Base-by-base conservation (phyloP, 148 eudicot genomes). In the Fagopyrum homotropicum region DNA sequence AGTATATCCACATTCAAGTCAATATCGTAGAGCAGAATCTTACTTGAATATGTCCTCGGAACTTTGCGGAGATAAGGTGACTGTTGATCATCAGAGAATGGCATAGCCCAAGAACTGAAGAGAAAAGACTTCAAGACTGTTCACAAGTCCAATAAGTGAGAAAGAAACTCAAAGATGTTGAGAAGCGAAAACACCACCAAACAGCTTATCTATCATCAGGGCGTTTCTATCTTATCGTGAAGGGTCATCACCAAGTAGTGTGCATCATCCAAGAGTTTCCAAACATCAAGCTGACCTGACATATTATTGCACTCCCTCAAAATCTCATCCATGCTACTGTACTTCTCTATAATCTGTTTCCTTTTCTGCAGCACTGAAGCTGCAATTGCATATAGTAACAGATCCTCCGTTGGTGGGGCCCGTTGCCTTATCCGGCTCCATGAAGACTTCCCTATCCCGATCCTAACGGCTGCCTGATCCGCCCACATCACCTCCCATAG, bases 401-500 rank as follows among this genome's bases (percentile, higher is more conserved):
- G 86, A 82, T 95, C 93, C 14, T 95, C 98, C 0, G 97, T 95
- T 3, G 98, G 98, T 1, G 98, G 98, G 74, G 93, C 96, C 7
- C 96, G 87, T 73, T 83, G 93, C 84, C 98, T 89, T 78, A 90
- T 89, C 84, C 88, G 77, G 73, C 92, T 88, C 98, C 97, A 92
- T 0, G 97, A 89, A 7, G 97, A 89, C 76, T 90, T 95, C 48
- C 93, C 91, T 0, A 95, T 76, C 64, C 97, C 96, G 10, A 93
- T 92, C 79, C 98, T 85, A 45, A 90, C 84, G 6, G 98, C 98
- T 8, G 93, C 92, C 84, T 95, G 98, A 82, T 95, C 97, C 0
- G 98, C 96, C 98, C 98, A 95, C 97, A 95, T 89, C n/a, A 95
- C 97, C 79, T 95, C 98, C 98, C 98, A 95, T 16, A 95, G 87